A percentile compares a stretch with the other conserved stretches of the same genome.
Conservation (phyloP, 1,139 yeast genomes). For the Hyphopichia fennica region DNA sequence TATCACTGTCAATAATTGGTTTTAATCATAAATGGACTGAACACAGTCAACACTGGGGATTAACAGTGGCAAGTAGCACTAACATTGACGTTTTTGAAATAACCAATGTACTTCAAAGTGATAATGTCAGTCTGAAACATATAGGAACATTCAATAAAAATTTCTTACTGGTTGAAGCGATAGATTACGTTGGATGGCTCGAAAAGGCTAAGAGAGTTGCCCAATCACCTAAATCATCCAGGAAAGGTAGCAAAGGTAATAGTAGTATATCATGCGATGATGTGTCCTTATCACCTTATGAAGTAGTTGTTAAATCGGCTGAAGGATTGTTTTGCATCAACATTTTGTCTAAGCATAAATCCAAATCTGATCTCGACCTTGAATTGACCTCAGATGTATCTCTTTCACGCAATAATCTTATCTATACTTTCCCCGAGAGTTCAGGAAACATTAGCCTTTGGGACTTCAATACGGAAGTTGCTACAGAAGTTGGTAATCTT, state of each 20-base stretch:
- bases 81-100: neutral
- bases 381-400: neutral
- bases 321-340: neutral
- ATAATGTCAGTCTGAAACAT: neutral
- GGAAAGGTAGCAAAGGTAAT: neutral
- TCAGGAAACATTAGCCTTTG: neutral
- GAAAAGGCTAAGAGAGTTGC: neutral
- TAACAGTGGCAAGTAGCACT: neutral
- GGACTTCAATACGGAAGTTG: neutral
- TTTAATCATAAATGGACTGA: neutral
- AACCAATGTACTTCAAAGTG: neutral
- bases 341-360: neutral
- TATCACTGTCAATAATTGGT: neutral
- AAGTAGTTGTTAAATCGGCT: neutral
- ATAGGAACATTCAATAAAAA: neutral
- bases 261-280: neutral
- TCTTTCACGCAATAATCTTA: neutral
- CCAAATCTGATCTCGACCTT: neutral
- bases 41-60: neutral
- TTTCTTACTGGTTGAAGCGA: neutral
- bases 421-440: neutral
- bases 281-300: neutral
- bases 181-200: conserved; percentile 1
- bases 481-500: neutral
- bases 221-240: conserved; percentile 1